Base-by-base conservation (phyloP, 2,329 filamentous ascomycete genomes). In the Graphiopsis chlorocephala region DNA sequence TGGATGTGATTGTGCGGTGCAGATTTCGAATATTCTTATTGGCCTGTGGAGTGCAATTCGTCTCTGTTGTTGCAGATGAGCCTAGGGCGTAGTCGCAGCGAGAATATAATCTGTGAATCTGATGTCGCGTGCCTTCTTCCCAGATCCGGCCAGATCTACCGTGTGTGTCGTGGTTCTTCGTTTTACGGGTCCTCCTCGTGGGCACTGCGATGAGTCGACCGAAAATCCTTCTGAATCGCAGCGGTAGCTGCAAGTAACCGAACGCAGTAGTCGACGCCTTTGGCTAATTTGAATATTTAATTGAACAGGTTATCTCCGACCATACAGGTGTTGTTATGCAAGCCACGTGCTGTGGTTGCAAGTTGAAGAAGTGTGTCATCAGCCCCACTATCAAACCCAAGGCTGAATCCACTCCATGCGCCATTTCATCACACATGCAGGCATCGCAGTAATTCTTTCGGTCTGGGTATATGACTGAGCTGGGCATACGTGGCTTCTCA, bases 361-460 rank as follows among this genome's bases (percentile, higher is more conserved):
- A 52, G 48, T 56, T 35, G 52, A 23, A 31, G 52, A 33, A 56
- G 52, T 56, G 52, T 56, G 52, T 56, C 52, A 56, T 56, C 52
- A n/a, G 31, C 52, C 52, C 52, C 52, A 56, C 52, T 10, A n/a
- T 25, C n/a, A 35, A n/a, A n/a, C 20, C 25, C 28, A 55, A 55
- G 52, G 52, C 52, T 33, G 52, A 55, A 55, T 25, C 52, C n/a
- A 20, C 52, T 33, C 5, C 31, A 23, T 56, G 52, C 52, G 11
- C 23, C 14, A n/a, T 52, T 26, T 52, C 48, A 52, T 52, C 48
- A 52, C 48, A 11, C 48, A 26, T 29, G 48, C 48, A 52, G 48
- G 25, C 14, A 20, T 29, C 14, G 35, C 17, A 42, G 17, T 17
- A 42, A 17, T 42, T 10, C 15, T 20, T 42, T 42, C n/a, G 35